Conservation (phyloP, 2,329 filamentous ascomycete species). For the Beauveria pseudobassiana region DNA sequence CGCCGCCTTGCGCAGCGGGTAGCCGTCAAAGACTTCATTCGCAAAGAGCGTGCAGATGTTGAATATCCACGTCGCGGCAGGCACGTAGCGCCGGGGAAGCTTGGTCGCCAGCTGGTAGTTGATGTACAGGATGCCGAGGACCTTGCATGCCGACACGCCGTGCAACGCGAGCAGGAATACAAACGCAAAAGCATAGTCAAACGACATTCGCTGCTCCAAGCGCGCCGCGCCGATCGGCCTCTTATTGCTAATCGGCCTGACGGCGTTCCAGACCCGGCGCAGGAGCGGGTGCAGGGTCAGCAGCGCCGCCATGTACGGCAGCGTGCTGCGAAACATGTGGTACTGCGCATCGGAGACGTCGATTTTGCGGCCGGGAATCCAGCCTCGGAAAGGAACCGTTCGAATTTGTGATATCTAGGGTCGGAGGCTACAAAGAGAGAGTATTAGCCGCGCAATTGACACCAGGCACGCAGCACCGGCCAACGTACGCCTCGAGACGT, state of each 20-base stretch:
- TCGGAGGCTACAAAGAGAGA: conserved; percentile 55
- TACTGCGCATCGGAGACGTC: conserved; percentile 91
- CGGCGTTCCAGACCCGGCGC: conserved; percentile 61
- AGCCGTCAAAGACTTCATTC: conserved; percentile 79
- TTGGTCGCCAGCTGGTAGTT: conserved; percentile 75
- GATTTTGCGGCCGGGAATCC: conserved; percentile 88
- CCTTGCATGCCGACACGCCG: conserved; percentile 77
- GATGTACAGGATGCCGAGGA: conserved; percentile 68
- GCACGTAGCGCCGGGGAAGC: conserved; percentile 64
- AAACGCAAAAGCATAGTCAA: conserved; percentile 75
- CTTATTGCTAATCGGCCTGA: conserved; percentile 29
- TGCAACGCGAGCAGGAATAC: conserved; percentile 75
- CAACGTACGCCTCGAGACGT: conserved; percentile 70
- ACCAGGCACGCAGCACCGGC: neutral
- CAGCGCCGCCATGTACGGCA: conserved; percentile 71
- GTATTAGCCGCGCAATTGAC: neutral
- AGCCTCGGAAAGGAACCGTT: conserved; percentile 64
- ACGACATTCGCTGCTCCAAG: conserved; percentile 64
- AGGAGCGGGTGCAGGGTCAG: conserved; percentile 73
- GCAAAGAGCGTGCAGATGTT: conserved; percentile 80
- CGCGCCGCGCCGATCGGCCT: conserved; percentile 45
- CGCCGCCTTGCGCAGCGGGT: conserved; percentile 60
- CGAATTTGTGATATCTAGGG: conserved; percentile 70
- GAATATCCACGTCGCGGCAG: conserved; percentile 78
- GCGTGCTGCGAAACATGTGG: conserved; percentile 71